These are phyloP conservation scores for Acanthamoeba castellanii DNA, from an alignment of 208 protist genomes.

Conservation along the genomic window DNA sequence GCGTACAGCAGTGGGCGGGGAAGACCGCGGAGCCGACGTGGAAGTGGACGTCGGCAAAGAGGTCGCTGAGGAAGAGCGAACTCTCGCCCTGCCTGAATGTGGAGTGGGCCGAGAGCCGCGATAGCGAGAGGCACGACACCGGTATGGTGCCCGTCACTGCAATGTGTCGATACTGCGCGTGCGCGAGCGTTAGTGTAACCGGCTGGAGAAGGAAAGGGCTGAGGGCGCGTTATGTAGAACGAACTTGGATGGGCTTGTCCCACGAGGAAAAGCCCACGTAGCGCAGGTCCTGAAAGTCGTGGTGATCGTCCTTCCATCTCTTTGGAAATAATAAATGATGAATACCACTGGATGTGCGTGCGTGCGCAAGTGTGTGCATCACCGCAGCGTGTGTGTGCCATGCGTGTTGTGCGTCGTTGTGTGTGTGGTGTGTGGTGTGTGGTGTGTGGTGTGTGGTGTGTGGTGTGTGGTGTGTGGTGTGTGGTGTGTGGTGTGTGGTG, in stretches of 20 bases:
- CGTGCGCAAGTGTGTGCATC: too few species aligned
- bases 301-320: constrained; percentile 46
- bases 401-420: too few species aligned
- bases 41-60: constrained; percentile 19
- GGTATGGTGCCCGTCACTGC: constrained; percentile 6
- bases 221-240: background rate
- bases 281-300: constrained; percentile 14
- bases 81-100: constrained; percentile 1
- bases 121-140: constrained; percentile 26
- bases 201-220: background rate
- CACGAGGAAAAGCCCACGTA: constrained; percentile 46
- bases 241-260: constrained; percentile 37
- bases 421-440: background rate
- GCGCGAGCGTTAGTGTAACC: background rate
- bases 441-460: too few species aligned
- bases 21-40: background rate
- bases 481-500: too few species aligned
- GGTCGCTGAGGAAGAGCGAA: background rate
- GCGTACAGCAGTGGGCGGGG: constrained; percentile 21
- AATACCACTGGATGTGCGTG: too few species aligned
- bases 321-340: background rate
- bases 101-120: background rate
- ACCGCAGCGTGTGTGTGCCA: background rate
- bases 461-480: too few species aligned
- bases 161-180: constrained; percentile 17